Conservation (phyloP, 495 filamentous ascomycete genomes). For the Aspergillus homomorphus region DNA sequence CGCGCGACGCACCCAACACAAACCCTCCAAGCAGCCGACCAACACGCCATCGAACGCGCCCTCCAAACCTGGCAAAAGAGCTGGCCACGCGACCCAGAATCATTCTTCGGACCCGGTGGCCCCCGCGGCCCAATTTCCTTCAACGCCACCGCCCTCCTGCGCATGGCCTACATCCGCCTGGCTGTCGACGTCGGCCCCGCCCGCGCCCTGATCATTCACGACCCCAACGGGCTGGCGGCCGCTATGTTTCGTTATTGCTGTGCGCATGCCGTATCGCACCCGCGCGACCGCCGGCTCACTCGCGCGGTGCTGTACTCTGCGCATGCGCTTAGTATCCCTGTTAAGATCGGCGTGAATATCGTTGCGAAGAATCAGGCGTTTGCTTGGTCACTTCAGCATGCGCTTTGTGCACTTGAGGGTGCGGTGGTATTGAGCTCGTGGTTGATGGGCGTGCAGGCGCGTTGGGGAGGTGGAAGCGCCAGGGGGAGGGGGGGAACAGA, state of each 20-base stretch:
- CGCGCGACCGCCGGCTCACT: constrained; percentile 14
- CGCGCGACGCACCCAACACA: constrained; percentile 9
- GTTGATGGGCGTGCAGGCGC: too few relatives aligned
- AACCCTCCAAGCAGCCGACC: constrained; percentile 38
- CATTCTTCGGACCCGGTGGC: constrained; percentile 22
- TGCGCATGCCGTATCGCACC: constrained; percentile 8
- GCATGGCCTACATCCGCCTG: constrained; percentile 39
- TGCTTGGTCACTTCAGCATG: constrained; percentile 59
- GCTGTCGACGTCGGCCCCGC: constrained; percentile 25
- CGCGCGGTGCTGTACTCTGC: constrained; percentile 32
- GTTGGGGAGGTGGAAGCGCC: too few relatives aligned
- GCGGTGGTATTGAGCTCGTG: too few relatives aligned
- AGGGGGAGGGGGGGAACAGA: too few relatives aligned
- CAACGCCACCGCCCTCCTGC: constrained; percentile 36
- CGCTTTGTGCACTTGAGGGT: constrained; percentile 2
- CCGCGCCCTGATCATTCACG: constrained; percentile 32
- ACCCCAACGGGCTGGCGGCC: constrained; percentile 18
- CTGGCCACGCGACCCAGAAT: constrained; percentile 28
- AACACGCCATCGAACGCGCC: constrained; percentile 43
- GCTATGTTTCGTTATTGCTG: too few relatives aligned
- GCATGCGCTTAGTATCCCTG: constrained; percentile 38
- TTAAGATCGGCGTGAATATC: constrained; percentile 46
- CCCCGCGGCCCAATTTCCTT: constrained; percentile 41
- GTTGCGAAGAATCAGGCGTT: constrained; percentile 57
- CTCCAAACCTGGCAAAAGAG: constrained; percentile 25